phyloP scores from a whole-genome alignment of 2,329 filamentous ascomycete species.

The Diplodia corticola region DNA sequence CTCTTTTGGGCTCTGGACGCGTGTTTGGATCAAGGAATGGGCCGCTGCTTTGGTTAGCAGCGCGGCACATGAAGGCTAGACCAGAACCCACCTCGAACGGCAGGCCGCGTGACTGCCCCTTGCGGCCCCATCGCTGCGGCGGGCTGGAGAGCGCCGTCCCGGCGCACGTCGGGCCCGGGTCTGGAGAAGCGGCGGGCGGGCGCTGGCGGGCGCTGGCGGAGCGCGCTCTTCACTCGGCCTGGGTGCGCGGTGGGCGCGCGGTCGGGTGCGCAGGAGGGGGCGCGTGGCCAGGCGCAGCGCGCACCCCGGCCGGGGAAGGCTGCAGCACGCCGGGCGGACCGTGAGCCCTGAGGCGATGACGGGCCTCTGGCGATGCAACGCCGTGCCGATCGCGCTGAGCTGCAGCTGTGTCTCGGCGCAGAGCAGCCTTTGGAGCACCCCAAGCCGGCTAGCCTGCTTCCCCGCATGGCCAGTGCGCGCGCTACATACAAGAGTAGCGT shows the following conservation, averaged over 20 bases:
- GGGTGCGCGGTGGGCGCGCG: background rate
- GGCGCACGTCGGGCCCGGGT: background rate
- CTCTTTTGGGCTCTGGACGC: slow-evolving; percentile 9
- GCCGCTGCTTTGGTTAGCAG: slow-evolving; percentile 12
- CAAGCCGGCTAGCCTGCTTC: slow-evolving; percentile 16
- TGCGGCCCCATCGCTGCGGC: slow-evolving; percentile 21
- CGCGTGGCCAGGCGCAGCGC: slow-evolving; percentile 17
- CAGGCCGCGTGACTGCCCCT: slow-evolving; percentile 19
- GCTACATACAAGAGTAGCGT: slow-evolving; percentile 17
- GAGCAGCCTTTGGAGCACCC: slow-evolving; percentile 1
- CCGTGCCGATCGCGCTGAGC: slow-evolving; percentile 17
- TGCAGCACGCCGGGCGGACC: slow-evolving; percentile 15
- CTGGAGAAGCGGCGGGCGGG: background rate
- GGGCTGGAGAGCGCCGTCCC: slow-evolving; percentile 15
- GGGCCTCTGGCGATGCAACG: slow-evolving; percentile 20
- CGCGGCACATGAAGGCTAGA: slow-evolving; percentile 20
- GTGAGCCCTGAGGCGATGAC: slow-evolving; percentile 16
- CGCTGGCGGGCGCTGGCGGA: background rate
- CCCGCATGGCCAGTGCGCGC: slow-evolving; percentile 14
- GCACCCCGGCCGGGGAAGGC: slow-evolving; percentile 8
- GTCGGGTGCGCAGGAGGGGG: background rate
- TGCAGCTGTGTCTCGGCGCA: slow-evolving; percentile 15
- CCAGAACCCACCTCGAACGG: slow-evolving; percentile 11
- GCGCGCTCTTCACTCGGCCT: background rate
- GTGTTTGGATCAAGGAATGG: slow-evolving; percentile 13